Base-by-base conservation (phyloP, 208 protist species). In the Leishmania mexicana region DNA sequence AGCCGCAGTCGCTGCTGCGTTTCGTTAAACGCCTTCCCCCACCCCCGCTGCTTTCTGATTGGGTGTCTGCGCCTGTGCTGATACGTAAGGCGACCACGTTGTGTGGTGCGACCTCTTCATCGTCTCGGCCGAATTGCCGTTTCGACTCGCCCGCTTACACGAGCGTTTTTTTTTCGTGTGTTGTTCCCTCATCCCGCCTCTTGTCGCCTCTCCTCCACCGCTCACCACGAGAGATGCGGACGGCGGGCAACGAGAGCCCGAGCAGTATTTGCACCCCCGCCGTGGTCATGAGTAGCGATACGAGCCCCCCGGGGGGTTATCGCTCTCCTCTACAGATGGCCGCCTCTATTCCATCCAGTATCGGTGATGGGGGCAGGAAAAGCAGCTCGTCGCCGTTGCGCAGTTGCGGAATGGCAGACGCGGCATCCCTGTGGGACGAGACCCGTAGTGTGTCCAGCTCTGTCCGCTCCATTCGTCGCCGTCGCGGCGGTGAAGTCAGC, bases 361-460 rank as follows among this genome's bases (percentile, higher is more conserved):
- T 38, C 47, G 42, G 8, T 10, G 45, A 65, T 40, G 35, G 19
- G 8, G 8, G 31, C 21, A 53, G 28, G 11, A 62, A 13, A 51
- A 45, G 24, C 47, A 53, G 17, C 0, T 24, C 31, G 62, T 87
- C 72, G 49, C 65, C 73, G 47, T 84, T 71, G 54, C 58, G 42
- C 31, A 17, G 54, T 64, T 17, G 58, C n/a, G 11, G 38, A 40
- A 51, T 11, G 17, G 75, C 19, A 21, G 75, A 78, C 11, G 11
- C 11, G 24, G 38, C 40, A 49, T 60, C 75, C 13, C 64, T 80
- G 49, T 70, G 80, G 31, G 71, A 83, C 49, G 83, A 85, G 73
- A 80, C 51, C n/a, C 81, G 84, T 40, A 90, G 88, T 75, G 13
- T 87, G 28, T 78, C 76, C 64, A 92, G 87, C 82, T 82, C 83